Conservation (phyloP, 768 basidiomycete species). For the Suillus alpinus region DNA sequence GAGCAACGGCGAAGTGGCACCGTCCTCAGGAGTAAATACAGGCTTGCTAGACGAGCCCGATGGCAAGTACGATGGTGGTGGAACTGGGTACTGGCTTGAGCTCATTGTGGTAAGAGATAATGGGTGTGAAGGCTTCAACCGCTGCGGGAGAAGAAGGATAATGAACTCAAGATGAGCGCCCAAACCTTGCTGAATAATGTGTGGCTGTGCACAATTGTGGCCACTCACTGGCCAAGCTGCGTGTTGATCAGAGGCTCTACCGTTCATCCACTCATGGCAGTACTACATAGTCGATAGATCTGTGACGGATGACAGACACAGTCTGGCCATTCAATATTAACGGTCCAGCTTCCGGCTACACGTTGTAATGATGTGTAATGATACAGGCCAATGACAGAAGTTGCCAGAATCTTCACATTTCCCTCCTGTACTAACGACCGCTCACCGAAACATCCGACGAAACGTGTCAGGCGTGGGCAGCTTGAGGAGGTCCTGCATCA, state of each 20-base stretch:
- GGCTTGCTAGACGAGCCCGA: slow-evolving; percentile 37
- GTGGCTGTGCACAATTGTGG: slow-evolving; percentile 21
- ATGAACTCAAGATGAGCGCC: slow-evolving; percentile 13
- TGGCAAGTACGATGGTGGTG: slow-evolving; percentile 57
- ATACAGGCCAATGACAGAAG: background rate
- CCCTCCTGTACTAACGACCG: background rate
- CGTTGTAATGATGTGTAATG: background rate
- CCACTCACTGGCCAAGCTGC: slow-evolving; percentile 4
- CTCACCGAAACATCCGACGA: background rate
- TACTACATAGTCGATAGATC: background rate
- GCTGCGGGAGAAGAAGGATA: background rate
- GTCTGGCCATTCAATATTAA: background rate
- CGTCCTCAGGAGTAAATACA: slow-evolving; percentile 35
- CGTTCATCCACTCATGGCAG: slow-evolving; percentile 3
- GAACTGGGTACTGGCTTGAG: slow-evolving; percentile 49
- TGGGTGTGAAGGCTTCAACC: background rate
- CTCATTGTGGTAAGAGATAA: slow-evolving; percentile 43
- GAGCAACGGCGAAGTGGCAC: slow-evolving; percentile 54
- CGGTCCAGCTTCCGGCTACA: background rate
- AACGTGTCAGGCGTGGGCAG: background rate
- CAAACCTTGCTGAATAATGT: slow-evolving; percentile 23
- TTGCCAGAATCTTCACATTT: background rate
- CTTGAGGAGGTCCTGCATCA: background rate
- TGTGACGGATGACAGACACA: background rate
- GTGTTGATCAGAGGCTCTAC: slow-evolving; percentile 5